phyloP scores from a whole-genome alignment of 768 basidiomycete species.

The Leccinellum rugosiceps region DNA sequence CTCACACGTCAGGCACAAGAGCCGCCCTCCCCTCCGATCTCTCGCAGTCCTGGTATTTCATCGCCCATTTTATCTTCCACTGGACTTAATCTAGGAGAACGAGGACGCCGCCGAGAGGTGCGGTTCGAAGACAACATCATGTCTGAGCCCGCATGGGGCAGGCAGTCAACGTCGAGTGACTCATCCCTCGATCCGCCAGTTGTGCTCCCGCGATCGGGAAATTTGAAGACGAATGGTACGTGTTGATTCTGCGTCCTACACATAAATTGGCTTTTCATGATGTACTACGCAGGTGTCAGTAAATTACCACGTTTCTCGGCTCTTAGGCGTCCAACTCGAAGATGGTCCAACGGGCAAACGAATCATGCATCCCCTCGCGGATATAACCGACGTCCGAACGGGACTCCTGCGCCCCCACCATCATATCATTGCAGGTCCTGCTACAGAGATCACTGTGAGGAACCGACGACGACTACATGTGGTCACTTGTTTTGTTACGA shows the following conservation, averaged over 20 bases:
- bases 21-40: conserved; percentile 6
- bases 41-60: conserved; percentile 21
- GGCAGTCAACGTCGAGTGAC: conserved; percentile 30
- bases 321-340: conserved; percentile 22
- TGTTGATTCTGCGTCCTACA: neutral
- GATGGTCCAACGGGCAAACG: conserved; percentile 11
- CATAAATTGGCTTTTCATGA: neutral
- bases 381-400: conserved; percentile 10
- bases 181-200: conserved; percentile 26
- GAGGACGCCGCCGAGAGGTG: conserved; percentile 31
- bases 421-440: conserved; percentile 51
- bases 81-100: conserved; percentile 26
- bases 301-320: conserved; percentile 32
- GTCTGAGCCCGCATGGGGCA: conserved; percentile 28
- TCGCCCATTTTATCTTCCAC: conserved; percentile 32
- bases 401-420: conserved; percentile 1
- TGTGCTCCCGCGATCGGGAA: conserved; percentile 10
- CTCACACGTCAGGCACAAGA: conserved; percentile 24
- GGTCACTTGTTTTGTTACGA: conserved; percentile 61
- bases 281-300: conserved; percentile 20
- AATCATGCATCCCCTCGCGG: conserved; percentile 1
- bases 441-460: conserved; percentile 45
- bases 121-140: conserved; percentile 34
- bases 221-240: conserved; percentile 22
- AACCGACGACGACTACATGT: conserved; percentile 59